Base-by-base conservation (phyloP, 441 rosid genomes). In the Dalechampia spathulata region DNA sequence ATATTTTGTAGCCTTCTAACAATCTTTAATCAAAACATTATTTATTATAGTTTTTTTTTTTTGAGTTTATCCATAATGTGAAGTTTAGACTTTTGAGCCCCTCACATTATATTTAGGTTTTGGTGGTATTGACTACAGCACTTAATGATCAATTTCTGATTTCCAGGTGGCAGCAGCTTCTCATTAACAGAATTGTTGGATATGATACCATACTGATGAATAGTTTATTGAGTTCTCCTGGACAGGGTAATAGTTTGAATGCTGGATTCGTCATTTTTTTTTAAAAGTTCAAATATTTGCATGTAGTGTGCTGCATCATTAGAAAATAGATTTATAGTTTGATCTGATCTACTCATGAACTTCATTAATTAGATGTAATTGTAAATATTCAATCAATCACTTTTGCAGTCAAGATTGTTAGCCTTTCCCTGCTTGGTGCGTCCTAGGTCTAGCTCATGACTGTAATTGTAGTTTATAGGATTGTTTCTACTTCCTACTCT, bases 171-270 rank as follows among this genome's bases (percentile, higher is more conserved):
- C 97, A 89, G 77, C 97, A 93, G 75, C 95, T 87, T 78, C 86
- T 87, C 67, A 93, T 93, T 69, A 89, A 93, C 76, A 81, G 89
- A 82, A 70, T 93, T 75, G 99, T 93, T 72, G 99, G 99, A 68
- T 89, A 93, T 61, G 99, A 93, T 77, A 93, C 99, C 64, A 87
- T 93, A 66, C 60, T 89, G 82, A 89, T 90, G 97, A 93, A 93
- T 74, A 93, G 94, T 69, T 77, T 93, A 72, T 80, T 82, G 75
- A 73, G 73, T 75, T 76, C 87, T 65, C 83, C 97, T 52, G 93
- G 96, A 66, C 87, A 85, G 83, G 99, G 99, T 93, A 74, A 67
- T 60, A 16, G 25, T 61, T 62, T 8, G 38, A 57, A 62, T 20
- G 38, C 45, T 47, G 19, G 15, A 60, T 55, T 42, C 48, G 32